Base-by-base conservation (phyloP, 1,284 basidiomycete genomes). In the Meira miltonrushii region DNA sequence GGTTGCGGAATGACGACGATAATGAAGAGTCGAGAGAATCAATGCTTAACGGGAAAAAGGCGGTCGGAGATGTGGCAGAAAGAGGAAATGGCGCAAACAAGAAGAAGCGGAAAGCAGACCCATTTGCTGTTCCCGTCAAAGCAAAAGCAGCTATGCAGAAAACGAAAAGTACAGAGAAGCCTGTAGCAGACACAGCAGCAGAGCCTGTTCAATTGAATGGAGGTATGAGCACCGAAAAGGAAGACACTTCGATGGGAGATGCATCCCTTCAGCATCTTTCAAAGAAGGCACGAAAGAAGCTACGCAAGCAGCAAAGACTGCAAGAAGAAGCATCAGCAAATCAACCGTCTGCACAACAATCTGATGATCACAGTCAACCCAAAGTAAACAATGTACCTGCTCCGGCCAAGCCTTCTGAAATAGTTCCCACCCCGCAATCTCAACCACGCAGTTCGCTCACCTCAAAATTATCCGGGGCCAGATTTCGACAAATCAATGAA, bases 401-500 rank as follows among this genome's bases (percentile, higher is more conserved):
- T 13, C 12, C 54, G 21, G 19, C 53, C n/a, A n/a, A n/a, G 2
- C 28, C 28, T 33, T 8, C 28, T 33, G 28, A 4, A 3, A 33
- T 4, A 33, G n/a, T n/a, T n/a, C 28, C 28, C 28, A 33, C 28
- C 28, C 3, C 8, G 8, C 28, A 33, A 33, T 33, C 48, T 15
- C 21, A 21, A 11, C 56, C 52, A 21, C 58, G 55, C n/a, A 55
- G 19, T 17, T 60, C 58, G 9, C 25, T 75, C 66, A 61, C 67
- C 25, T 62, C 65, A 39, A 66, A 69, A 37, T 66, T 79, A 12
- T 67, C 67, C 8, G 77, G 77, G 23, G 68, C 76, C 1, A 69
- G 73, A n/a, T 79, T 79, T 46, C 71, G 77, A 17, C 66, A 72
- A n/a, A 68, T 79, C 62, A 79, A 78, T 62, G 74, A 79, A 55